Evolutionary conservation across 495 filamentous ascomycete genomes (phyloP), one percentile per base, ranked within the genome.

Genomic region (Penicillium manginii): DNA sequence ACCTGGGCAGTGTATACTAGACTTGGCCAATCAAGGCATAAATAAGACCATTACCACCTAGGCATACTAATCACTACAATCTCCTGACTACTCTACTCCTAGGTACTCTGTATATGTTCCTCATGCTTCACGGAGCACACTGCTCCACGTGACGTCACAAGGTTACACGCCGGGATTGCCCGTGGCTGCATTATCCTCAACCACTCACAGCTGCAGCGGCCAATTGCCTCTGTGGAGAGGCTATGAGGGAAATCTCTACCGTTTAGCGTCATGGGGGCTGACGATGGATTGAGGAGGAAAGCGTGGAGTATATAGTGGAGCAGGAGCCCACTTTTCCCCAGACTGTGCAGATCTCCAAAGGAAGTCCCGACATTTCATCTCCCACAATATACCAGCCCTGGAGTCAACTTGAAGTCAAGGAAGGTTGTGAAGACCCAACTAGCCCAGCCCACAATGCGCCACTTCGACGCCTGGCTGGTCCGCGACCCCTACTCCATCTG

Each of bases 401-500:
- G n/a, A n/a, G n/a, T n/a, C n/a, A n/a, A n/a, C n/a, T n/a, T n/a
- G n/a, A n/a, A n/a, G n/a, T n/a, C n/a, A n/a, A n/a, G n/a, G n/a
- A n/a, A n/a, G n/a, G n/a, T n/a, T n/a, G n/a, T n/a, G n/a, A n/a
- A n/a, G n/a, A n/a, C n/a, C n/a, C n/a, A n/a, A n/a, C n/a, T n/a
- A n/a, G n/a, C n/a, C n/a, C n/a, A n/a, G n/a, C n/a, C 15, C 26
- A 29, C 17, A 58, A 78, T 79, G 75, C 73, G 76, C 50, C 76
- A 79, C 55, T 78, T 79, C 61, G 76, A 79, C 49, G 62, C 76
- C 52, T 79, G 76, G 76, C 60, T 79, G 64, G 60, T 79, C 14
- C 73, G 76, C 26, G 76, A 79, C 52, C 76, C 76, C 55, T 79
- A 79, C 57, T 77, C 73, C 26, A 77, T 79, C 61, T 77, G 68